These are phyloP conservation scores for Amanita exitialis DNA, from an alignment of 768 basidiomycete species.

Conservation along the genomic window DNA sequence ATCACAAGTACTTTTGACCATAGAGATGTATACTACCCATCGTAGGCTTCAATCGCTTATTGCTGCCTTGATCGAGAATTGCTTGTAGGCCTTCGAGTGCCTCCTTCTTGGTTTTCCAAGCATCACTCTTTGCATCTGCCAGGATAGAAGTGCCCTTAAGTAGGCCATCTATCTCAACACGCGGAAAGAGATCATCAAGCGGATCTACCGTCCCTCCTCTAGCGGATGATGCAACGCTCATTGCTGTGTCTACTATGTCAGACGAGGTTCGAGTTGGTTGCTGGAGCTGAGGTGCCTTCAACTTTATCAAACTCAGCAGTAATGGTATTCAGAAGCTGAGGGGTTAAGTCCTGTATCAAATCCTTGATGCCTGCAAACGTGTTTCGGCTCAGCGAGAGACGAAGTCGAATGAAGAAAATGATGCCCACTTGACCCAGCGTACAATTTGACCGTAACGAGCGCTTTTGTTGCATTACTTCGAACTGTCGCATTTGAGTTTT, in stretches of 20 bases:
- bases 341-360: conserved; percentile 88
- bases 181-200: conserved; percentile 89
- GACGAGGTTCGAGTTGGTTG: conserved; percentile 69
- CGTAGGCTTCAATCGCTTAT: conserved; percentile 82
- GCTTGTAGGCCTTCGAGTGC: conserved; percentile 79
- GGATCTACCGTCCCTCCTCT: conserved; percentile 50
- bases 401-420: neutral
- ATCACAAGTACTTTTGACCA: neutral
- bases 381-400: neutral
- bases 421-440: conserved; percentile 73
- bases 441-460: conserved; percentile 83
- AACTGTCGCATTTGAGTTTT: conserved; percentile 91
- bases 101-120: conserved; percentile 97
- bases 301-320: conserved; percentile 89
- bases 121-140: conserved; percentile 79
- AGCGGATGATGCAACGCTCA: conserved; percentile 29
- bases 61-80: conserved; percentile 81
- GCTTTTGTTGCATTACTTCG: conserved; percentile 90
- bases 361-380: conserved; percentile 73
- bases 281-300: conserved; percentile 64
- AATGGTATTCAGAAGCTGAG: conserved; percentile 87
- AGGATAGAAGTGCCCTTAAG: conserved; percentile 78
- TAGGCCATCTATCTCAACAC: conserved; percentile 84
- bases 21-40: conserved; percentile 53
- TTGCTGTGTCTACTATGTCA: conserved; percentile 52